Evolutionary conservation across 352 stramenopile species (phyloP).

Genomic region (Elongisporangium senticosum): DNA sequence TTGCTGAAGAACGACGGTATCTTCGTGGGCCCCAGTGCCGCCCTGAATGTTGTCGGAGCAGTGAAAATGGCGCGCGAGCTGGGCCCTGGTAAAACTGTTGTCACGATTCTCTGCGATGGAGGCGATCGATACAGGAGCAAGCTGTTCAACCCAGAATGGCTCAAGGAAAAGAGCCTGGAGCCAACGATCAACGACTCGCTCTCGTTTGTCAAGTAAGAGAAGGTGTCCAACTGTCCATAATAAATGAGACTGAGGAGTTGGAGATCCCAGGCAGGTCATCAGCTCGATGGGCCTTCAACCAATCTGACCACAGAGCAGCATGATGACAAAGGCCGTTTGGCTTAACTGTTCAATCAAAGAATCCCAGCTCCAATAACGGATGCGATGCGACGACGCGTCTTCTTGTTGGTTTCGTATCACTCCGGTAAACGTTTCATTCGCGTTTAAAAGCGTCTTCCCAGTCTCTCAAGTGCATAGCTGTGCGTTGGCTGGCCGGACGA

Average conservation of each 20-base stretch:
- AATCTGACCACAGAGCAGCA: neutral
- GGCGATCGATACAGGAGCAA: conserved; percentile 81
- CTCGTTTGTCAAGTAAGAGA: too few relatives aligned
- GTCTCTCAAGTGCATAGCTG: neutral
- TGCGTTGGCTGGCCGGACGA: too few relatives aligned
- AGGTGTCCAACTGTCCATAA: too few relatives aligned
- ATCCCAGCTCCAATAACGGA: neutral
- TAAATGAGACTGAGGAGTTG: too few relatives aligned
- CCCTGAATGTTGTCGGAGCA: conserved; percentile 71
- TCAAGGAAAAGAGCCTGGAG: conserved; percentile 51
- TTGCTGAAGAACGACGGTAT: conserved; percentile 88
- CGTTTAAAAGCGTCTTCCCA: neutral
- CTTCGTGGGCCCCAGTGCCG: conserved; percentile 87
- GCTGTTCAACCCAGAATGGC: conserved; percentile 73
- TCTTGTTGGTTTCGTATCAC: neutral
- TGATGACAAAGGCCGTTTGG: too few relatives aligned
- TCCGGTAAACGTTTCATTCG: neutral
- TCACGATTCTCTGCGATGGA: conserved; percentile 82
- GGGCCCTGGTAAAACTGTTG: conserved; percentile 59
- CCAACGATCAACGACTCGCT: conserved; percentile 16
- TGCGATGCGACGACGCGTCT: neutral
- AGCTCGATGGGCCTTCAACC: neutral
- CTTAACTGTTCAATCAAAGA: too few relatives aligned
- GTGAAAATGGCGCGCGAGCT: conserved; percentile 76
- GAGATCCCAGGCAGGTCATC: too few relatives aligned